These are phyloP conservation scores for Apiospora hydei DNA, from an alignment of 2,329 filamentous ascomycete species.

Conservation along the genomic window DNA sequence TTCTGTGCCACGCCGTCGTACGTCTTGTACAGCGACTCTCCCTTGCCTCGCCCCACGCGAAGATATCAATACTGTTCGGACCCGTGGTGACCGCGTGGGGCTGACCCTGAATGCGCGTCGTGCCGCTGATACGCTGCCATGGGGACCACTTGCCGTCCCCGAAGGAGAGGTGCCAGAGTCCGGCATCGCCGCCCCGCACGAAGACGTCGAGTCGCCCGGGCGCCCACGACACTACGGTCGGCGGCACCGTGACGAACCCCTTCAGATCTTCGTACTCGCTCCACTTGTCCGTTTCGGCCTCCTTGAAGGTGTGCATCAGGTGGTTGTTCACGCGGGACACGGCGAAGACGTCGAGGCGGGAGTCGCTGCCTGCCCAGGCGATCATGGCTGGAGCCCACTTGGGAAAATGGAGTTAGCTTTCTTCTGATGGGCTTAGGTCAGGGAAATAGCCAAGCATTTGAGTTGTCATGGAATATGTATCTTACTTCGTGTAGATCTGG, in stretches of 20 bases:
- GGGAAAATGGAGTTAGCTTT: not conserved
- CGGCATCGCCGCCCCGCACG: conserved; percentile 1
- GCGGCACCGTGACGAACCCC: conserved; percentile 17
- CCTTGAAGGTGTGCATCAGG: not conserved
- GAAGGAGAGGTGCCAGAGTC: conserved; percentile 14
- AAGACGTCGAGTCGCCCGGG: conserved; percentile 1
- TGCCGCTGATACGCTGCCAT: not conserved
- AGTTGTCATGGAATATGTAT: not conserved
- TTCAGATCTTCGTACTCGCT: conserved; percentile 8
- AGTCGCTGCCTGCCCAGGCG: not conserved
- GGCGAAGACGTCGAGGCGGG: conserved; percentile 16
- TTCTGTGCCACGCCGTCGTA: not conserved
- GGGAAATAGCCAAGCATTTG: not conserved
- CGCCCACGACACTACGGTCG: not conserved
- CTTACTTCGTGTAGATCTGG: not conserved
- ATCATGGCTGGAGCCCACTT: conserved; percentile 17
- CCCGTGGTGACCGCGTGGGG: not conserved
- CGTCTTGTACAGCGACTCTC: conserved; percentile 7
- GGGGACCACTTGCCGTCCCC: not conserved
- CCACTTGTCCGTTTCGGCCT: not conserved
- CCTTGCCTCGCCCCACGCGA: conserved; percentile 9
- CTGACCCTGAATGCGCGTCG: conserved; percentile 15
- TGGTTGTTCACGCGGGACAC: conserved; percentile 20
- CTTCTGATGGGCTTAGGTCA: too few relatives aligned
- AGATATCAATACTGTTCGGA: not conserved